Conservation (phyloP, 106 monocot genomes). For the Amphibolis antarctica region DNA sequence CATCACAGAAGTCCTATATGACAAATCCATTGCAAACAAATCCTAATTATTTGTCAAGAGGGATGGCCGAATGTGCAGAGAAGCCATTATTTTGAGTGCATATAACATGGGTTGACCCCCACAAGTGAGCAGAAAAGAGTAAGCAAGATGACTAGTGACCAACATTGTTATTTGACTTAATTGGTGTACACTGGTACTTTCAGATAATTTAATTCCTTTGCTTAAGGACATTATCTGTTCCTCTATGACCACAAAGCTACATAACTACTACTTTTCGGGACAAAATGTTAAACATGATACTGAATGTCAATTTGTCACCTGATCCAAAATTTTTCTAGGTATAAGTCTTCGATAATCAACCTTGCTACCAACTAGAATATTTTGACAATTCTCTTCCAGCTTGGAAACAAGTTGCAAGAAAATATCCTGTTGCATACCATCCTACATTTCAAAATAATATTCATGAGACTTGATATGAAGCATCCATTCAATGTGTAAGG, state of each 20-base stretch:
- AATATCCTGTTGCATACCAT: constrained; percentile 89
- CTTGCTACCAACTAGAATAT: constrained; percentile 61
- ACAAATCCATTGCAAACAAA: no score
- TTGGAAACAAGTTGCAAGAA: constrained; percentile 59
- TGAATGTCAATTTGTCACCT: constrained; percentile 23
- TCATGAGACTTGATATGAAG: neutral
- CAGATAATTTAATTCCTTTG: no score
- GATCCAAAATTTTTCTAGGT: constrained; percentile 26
- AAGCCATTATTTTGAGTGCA: no score
- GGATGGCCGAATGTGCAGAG: no score
- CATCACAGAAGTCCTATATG: no score
- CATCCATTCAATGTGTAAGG: neutral
- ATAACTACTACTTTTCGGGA: neutral
- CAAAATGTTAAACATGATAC: neutral
- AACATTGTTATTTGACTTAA: no score
- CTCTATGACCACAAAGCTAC: neutral
- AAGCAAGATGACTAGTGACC: no score
- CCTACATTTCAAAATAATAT: constrained; percentile 23
- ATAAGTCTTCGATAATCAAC: constrained; percentile 86
- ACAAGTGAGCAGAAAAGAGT: no score
- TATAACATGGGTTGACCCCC: no score
- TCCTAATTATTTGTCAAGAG: no score
- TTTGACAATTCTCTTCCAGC: constrained; percentile 62
- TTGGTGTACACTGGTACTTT: no score
- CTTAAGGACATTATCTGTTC: no score